Percentiles rank a stretch among this genome's conserved stretches.
Conservation (phyloP, 2,329 filamentous ascomycete species). For the Calonectria naviculata region DNA sequence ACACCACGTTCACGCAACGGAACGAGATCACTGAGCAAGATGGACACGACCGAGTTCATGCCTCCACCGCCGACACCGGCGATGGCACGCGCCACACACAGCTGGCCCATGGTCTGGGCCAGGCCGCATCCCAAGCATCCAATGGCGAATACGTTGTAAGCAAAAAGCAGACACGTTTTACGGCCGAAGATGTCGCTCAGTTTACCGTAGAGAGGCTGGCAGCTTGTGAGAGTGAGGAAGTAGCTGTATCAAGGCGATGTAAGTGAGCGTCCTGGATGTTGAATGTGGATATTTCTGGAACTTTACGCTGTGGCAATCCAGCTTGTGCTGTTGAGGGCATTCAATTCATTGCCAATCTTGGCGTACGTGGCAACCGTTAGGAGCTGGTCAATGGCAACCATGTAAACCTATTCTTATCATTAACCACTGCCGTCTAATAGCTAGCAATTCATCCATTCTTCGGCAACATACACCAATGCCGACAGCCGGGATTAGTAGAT, state of each 20-base stretch:
- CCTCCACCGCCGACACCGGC: conserved; percentile 74
- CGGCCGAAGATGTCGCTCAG: conserved; percentile 78
- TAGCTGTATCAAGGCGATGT: conserved; percentile 58
- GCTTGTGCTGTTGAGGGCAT: conserved; percentile 78
- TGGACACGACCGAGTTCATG: conserved; percentile 76
- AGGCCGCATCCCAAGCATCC: conserved; percentile 74
- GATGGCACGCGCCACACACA: conserved; percentile 70
- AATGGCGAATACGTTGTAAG: conserved; percentile 72
- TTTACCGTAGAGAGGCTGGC: conserved; percentile 80
- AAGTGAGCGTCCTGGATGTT: neutral
- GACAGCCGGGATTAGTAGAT: conserved; percentile 50
- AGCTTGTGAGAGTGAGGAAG: conserved; percentile 79
- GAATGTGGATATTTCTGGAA: neutral
- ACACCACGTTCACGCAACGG: conserved; percentile 75
- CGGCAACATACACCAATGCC: conserved; percentile 48
- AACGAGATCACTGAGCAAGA: conserved; percentile 76
- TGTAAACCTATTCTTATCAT: conserved; percentile 66
- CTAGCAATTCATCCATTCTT: neutral
- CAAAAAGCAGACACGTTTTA: conserved; percentile 72
- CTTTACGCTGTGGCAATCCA: conserved; percentile 72
- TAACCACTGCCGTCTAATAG: neutral
- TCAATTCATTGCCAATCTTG: conserved; percentile 79
- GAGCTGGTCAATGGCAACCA: conserved; percentile 81
- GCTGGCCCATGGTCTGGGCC: conserved; percentile 70
- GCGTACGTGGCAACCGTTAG: conserved; percentile 83